phyloP scores from a whole-genome alignment of 1,139 yeast genomes.

The Meyerozyma guilliermondii region DNA sequence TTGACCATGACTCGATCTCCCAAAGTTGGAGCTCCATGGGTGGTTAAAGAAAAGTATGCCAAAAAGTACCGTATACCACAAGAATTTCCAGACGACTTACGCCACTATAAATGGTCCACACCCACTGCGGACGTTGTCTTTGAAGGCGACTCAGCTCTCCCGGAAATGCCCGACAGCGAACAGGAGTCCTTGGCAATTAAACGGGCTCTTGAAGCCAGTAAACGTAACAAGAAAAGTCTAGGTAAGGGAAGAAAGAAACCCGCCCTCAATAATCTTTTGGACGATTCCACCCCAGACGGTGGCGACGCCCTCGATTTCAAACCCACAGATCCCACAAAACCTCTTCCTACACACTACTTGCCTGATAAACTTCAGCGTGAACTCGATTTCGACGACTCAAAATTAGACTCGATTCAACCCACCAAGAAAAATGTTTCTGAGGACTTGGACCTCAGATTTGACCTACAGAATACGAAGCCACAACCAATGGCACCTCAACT shows the following conservation, averaged over 20 bases:
- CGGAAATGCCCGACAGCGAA: slow-evolving; percentile 1
- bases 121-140: slow-evolving; percentile 34
- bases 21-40: slow-evolving; percentile 95
- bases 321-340: slow-evolving; percentile 1
- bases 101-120: slow-evolving; percentile 36
- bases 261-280: slow-evolving; percentile 1
- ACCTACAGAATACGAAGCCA: slow-evolving; percentile 37
- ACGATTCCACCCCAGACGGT: slow-evolving; percentile 1
- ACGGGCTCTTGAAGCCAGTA: slow-evolving; percentile 4
- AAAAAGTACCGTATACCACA: slow-evolving; percentile 54
- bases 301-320: background rate
- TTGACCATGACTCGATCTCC: slow-evolving; percentile 77
- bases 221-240: slow-evolving; percentile 3
- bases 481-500: slow-evolving; percentile 19
- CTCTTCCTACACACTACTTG: slow-evolving; percentile 32
- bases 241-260: slow-evolving; percentile 2
- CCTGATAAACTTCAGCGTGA: slow-evolving; percentile 26
- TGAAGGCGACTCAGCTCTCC: slow-evolving; percentile 10
- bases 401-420: slow-evolving; percentile 27
- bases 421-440: slow-evolving; percentile 34
- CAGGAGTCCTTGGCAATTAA: background rate
- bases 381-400: slow-evolving; percentile 14
- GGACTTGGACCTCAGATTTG: slow-evolving; percentile 34
- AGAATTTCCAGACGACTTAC: slow-evolving; percentile 51
- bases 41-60: slow-evolving; percentile 77